These are phyloP conservation scores for Yamadazyma nakazawae DNA, from an alignment of 805 yeast species.

Conservation along the genomic window DNA sequence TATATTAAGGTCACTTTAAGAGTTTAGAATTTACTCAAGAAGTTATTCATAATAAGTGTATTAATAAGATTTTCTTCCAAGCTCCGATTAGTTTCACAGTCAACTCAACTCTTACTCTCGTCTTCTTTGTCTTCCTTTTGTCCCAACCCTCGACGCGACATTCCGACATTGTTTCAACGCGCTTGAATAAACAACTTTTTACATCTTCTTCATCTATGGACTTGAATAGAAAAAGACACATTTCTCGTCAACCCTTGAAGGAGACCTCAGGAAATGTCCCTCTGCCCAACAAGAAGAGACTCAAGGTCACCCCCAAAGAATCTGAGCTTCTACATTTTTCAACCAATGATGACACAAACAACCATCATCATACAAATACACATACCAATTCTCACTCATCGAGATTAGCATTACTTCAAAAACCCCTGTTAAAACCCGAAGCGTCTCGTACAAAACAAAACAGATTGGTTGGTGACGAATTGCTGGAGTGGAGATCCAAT, in stretches of 20 bases:
- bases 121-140: neutral
- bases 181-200: slow-evolving; percentile 1
- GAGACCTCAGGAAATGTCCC: slow-evolving; percentile 41
- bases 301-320: neutral
- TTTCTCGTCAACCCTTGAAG: slow-evolving; percentile 29
- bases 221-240: slow-evolving; percentile 9
- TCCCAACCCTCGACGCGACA: neutral
- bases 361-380: slow-evolving; percentile 2
- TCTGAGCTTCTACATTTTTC: neutral
- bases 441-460: slow-evolving; percentile 13
- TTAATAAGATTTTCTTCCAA: too few species aligned
- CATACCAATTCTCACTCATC: neutral
- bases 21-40: too few species aligned
- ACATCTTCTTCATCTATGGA: slow-evolving; percentile 6
- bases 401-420: slow-evolving; percentile 2
- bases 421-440: slow-evolving; percentile 4
- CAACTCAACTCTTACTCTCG: too few species aligned
- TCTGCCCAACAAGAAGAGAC: slow-evolving; percentile 31
- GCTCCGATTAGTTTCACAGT: too few species aligned
- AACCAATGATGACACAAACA: neutral
- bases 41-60: too few species aligned
- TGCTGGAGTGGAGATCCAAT: slow-evolving; percentile 58
- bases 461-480: slow-evolving; percentile 43
- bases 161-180: neutral
- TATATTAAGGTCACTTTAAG: too few species aligned